Conservation (phyloP, 2,329 filamentous ascomycete species). For the Clonostachys sp. region DNA sequence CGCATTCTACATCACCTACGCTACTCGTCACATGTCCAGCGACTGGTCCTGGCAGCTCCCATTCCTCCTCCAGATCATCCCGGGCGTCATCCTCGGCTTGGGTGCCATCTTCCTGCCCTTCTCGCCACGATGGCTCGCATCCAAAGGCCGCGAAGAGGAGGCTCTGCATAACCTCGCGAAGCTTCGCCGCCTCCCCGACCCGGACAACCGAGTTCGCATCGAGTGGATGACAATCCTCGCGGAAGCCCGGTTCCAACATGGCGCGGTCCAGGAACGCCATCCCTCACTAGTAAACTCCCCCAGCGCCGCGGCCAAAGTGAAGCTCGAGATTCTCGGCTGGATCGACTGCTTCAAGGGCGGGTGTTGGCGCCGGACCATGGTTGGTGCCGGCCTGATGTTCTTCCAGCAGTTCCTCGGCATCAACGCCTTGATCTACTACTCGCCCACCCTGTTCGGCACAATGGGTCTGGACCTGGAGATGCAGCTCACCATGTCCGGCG, state of each 20-base stretch:
- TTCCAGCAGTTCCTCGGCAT: slow-evolving; percentile 32
- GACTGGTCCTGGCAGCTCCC: slow-evolving; percentile 3
- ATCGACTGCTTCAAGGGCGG: slow-evolving; percentile 38
- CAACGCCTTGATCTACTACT: slow-evolving; percentile 37
- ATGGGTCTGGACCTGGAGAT: slow-evolving; percentile 25
- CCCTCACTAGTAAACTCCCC: slow-evolving; percentile 12
- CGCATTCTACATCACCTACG: slow-evolving; percentile 16
- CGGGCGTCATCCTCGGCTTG: not conserved
- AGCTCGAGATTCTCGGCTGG: slow-evolving; percentile 38
- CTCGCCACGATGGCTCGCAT: slow-evolving; percentile 55
- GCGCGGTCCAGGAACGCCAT: slow-evolving; percentile 24
- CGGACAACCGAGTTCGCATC: slow-evolving; percentile 7
- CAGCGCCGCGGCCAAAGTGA: not conserved
- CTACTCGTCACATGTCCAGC: slow-evolving; percentile 9
- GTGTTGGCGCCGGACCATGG: slow-evolving; percentile 32
- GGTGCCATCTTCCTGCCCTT: slow-evolving; percentile 59
- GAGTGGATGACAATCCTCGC: slow-evolving; percentile 11
- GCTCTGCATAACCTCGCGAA: slow-evolving; percentile 52
- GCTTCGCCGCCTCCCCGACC: slow-evolving; percentile 9
- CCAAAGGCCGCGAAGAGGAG: slow-evolving; percentile 50
- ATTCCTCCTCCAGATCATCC: slow-evolving; percentile 4
- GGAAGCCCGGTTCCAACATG: slow-evolving; percentile 5
- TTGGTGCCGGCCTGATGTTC: slow-evolving; percentile 31
- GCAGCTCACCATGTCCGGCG: slow-evolving; percentile 30
- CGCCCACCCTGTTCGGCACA: slow-evolving; percentile 32